phyloP scores from a whole-genome alignment of 139 green algal species.

The Chlorella sp. region DNA sequence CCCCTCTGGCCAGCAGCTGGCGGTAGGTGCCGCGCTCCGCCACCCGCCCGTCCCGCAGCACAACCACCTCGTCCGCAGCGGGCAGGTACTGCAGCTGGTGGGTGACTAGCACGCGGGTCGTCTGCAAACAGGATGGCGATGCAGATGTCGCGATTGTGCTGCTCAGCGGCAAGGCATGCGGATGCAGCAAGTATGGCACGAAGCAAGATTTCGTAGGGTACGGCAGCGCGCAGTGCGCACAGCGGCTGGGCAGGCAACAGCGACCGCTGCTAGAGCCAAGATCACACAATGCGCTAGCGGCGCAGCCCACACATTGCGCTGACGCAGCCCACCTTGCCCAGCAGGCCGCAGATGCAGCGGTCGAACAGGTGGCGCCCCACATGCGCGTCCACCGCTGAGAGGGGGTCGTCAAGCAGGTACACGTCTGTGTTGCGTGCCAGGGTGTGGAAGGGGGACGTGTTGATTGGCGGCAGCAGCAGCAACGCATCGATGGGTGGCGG shows the following conservation, averaged over 20 bases:
- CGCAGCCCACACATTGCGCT: neutral
- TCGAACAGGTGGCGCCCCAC: constrained; percentile 83
- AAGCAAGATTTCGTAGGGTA: too few species aligned
- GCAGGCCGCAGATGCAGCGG: constrained; percentile 64
- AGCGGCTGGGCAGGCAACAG: neutral
- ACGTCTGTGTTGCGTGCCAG: constrained; percentile 58
- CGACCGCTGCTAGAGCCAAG: too few species aligned
- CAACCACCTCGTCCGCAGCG: constrained; percentile 81
- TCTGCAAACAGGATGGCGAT: neutral
- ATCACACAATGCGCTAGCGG: too few species aligned
- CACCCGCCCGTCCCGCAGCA: constrained; percentile 83
- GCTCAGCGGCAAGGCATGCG: too few species aligned
- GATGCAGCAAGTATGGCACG: too few species aligned
- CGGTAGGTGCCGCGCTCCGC: constrained; percentile 67
- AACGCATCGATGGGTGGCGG: too few species aligned
- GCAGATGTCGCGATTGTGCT: too few species aligned
- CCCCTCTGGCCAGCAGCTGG: constrained; percentile 55
- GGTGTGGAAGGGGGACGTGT: neutral
- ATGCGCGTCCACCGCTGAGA: constrained; percentile 91
- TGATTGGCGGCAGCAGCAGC: neutral
- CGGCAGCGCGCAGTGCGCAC: too few species aligned
- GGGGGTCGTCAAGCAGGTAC: constrained; percentile 93
- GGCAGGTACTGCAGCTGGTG: constrained; percentile 92
- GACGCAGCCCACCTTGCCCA: constrained; percentile 35
- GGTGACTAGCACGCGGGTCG: constrained; percentile 85